Evolutionary conservation across 2,329 filamentous ascomycete genomes (phyloP).

Genomic region (Trichophyton simii): DNA sequence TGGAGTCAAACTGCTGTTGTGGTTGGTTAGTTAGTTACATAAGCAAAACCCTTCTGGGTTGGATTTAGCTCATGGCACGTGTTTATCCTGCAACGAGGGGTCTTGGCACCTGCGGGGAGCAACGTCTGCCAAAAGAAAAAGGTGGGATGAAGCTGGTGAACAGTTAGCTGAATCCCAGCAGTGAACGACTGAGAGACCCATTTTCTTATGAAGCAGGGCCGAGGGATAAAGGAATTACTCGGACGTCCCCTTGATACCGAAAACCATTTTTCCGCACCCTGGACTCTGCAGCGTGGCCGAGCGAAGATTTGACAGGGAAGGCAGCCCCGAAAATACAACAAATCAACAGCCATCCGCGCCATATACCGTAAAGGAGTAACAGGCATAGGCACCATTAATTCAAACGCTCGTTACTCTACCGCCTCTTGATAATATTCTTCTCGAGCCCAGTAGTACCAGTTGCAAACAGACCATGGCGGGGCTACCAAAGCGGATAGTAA

Average conservation of each 20-base stretch:
- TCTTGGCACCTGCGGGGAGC: constrained; percentile 2
- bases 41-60: neutral
- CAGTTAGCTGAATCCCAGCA: neutral
- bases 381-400: neutral
- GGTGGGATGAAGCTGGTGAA: neutral
- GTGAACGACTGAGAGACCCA: neutral
- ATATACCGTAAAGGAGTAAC: neutral
- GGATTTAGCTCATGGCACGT: constrained; percentile 1
- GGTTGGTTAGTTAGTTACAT: neutral
- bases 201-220: neutral
- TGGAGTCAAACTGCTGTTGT: neutral
- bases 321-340: neutral
- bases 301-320: neutral
- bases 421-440: neutral
- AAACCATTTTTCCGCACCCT: neutral
- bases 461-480: constrained; percentile 38
- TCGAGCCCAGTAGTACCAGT: neutral
- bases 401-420: neutral
- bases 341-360: neutral
- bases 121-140: neutral
- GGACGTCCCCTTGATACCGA: no score
- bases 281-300: neutral
- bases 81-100: neutral
- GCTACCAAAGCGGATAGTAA: constrained; percentile 91
- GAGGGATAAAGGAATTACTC: neutral